Evolutionary conservation across 2,329 filamentous ascomycete genomes (phyloP), one percentile per base, ranked within the genome.

Genomic region (Verticillium dahliae): DNA sequence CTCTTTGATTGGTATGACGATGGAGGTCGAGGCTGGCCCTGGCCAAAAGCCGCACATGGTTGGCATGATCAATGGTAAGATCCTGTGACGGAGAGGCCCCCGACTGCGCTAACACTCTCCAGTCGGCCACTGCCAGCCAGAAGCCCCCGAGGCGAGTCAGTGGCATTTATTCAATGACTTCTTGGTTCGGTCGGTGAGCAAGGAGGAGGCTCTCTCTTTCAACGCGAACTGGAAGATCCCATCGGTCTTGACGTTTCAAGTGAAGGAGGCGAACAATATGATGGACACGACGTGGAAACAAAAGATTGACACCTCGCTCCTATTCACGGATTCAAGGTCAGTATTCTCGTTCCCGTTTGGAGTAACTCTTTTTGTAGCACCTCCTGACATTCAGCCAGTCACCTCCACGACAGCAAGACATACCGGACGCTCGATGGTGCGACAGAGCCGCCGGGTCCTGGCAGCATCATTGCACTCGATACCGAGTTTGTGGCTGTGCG

Each of bases 151-250:
- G 3, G 82, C 86, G 65, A 89, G 85, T 69, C 88, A 89, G 68
- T 99, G 96, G 96, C 92, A 98, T 75, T 77, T 99, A 1, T 97
- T 99, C 78, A 99, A 99, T 68, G 95, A 99, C 75, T 99, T 99
- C 70, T 77, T 97, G 39, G 96, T 99, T 27, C 86, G 90, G 13
- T 87, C 89, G 10, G 85, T 97, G 15, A 85, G 88, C 37, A 84
- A 85, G 34, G 88, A 92, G 64, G 94, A 99, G 72, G 96, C 94
- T 0, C 80, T 98, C 18, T 87, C 89, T 31, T 99, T 98, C 74
- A 93, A 94, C 64, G 86, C 92, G 3, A 84, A 87, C 18, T 99
- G 95, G 95, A 99, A 98, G 77, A 82, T 92, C 58, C 95, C 95
- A 0, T 92, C 91, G 13, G 89, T 98, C 5, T 78, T 99, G 60